Evolutionary conservation across 2,329 filamentous ascomycete species (phyloP), one percentile per base, ranked within the genome.

Genomic region (Diaporthe sp.): DNA sequence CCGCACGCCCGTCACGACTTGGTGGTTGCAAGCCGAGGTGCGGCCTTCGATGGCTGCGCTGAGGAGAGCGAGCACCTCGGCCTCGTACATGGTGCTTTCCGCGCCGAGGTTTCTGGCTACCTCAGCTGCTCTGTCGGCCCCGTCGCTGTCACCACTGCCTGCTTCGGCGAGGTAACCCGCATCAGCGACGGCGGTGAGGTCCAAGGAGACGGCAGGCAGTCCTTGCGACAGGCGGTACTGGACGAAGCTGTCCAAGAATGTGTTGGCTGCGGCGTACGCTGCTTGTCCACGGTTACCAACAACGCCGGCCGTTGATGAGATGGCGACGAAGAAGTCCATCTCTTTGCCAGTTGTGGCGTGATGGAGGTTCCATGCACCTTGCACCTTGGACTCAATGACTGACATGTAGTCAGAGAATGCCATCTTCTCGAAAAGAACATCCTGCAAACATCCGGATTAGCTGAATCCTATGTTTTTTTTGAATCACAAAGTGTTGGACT

Each of bases 361-460:
- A 79, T 91, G 88, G 71, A 90, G 84, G 79, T 91, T 91, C 86
- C 87, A 88, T 2, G 86, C 78, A 13, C 81, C 80, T 25, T 67
- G 47, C 1, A 77, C 76, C 51, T 78, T 78, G 20, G 73, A 71
- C 44, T 65, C 47, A 13, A 78, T 74, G 51, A 89, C 87, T 3
- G 83, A 81, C 13, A 82, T 83, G 77, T 87, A 91, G 39, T 90
- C 85, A 1, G 85, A 81, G 77, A 85, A 85, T 0, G 84, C 85
- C 89, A 91, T 90, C 72, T 88, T 88, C 79, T 89, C 88, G 65
- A 87, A 89, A 0, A 89, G 81, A 5, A 87, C 85, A 73, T 90
- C 88, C 80, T 81, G 63, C 5, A 8, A 39, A 8, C 1, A 0
- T 13, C 7, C 28, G 28, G 28, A 31, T 31, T 31, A 31, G 28